A percentile compares a stretch with the other conserved stretches of the same genome.
Evolutionary conservation across 2,329 filamentous ascomycete species (phyloP).

Genomic region (Ambrosiella cleistominuta): DNA sequence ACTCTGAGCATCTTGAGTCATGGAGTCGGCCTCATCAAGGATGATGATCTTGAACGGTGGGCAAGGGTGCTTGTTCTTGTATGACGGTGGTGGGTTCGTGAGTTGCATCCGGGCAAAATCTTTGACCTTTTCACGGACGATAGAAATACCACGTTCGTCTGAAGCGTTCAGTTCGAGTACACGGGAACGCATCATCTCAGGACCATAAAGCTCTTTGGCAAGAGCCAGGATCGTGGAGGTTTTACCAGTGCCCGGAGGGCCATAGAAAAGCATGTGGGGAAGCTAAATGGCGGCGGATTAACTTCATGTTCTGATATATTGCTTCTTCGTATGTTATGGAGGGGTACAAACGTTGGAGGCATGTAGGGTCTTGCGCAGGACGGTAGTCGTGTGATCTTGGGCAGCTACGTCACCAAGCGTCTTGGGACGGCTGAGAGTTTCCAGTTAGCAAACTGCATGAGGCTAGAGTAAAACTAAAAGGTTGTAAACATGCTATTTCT

Average conservation of each 20-base stretch:
- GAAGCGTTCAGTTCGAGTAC: constrained; percentile 99
- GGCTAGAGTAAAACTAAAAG: too few species aligned
- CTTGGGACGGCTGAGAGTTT: constrained; percentile 61
- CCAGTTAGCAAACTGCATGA: neutral
- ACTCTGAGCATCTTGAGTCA: constrained; percentile 96
- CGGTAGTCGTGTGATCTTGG: constrained; percentile 90
- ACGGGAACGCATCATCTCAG: constrained; percentile 76
- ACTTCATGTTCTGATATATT: constrained; percentile 13
- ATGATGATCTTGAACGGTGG: constrained; percentile 99
- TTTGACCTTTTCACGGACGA: constrained; percentile 95
- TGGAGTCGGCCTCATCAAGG: constrained; percentile 92
- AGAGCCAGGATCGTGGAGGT: constrained; percentile 94
- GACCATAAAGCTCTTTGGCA: constrained; percentile 92
- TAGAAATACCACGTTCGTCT: constrained; percentile 92
- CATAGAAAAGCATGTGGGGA: constrained; percentile 98
- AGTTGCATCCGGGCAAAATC: constrained; percentile 94
- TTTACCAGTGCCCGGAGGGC: constrained; percentile 92
- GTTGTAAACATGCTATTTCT: constrained; percentile 65
- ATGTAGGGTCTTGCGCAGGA: constrained; percentile 82
- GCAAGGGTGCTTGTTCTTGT: constrained; percentile 64
- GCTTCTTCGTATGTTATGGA: constrained; percentile 13
- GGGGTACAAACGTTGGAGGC: constrained; percentile 57
- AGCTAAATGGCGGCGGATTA: constrained; percentile 33
- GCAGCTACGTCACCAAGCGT: constrained; percentile 87
- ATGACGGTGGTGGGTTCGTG: constrained; percentile 56